Evolutionary conservation across 2,329 filamentous ascomycete species (phyloP).

Genomic region (Cladobotryum protrusum): DNA sequence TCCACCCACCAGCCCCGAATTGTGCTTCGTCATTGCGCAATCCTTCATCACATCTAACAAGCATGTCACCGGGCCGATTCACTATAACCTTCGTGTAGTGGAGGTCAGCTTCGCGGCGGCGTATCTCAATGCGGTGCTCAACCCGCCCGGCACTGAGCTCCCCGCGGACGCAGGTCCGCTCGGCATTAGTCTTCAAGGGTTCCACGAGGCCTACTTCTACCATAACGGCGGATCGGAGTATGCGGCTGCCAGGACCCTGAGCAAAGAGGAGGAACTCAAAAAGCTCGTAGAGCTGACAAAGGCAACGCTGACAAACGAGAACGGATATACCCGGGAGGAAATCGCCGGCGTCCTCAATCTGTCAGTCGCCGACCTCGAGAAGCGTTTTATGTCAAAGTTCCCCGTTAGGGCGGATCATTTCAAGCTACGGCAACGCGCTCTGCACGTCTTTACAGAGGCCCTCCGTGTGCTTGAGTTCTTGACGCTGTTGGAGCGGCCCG

Average conservation of each 20-base stretch:
- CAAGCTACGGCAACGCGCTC: slow-evolving; percentile 77
- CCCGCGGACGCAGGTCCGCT: slow-evolving; percentile 76
- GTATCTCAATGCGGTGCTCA: slow-evolving; percentile 54
- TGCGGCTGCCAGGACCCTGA: slow-evolving; percentile 35
- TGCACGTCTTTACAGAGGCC: slow-evolving; percentile 89
- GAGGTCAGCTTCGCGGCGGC: slow-evolving; percentile 86
- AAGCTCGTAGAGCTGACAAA: slow-evolving; percentile 65
- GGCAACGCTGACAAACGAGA: slow-evolving; percentile 65
- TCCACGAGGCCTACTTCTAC: slow-evolving; percentile 77
- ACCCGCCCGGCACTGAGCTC: slow-evolving; percentile 53
- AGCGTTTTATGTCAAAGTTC: slow-evolving; percentile 78
- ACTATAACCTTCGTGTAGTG: slow-evolving; percentile 95
- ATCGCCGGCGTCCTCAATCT: slow-evolving; percentile 67
- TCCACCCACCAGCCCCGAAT: slow-evolving; percentile 71
- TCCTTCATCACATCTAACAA: slow-evolving; percentile 94
- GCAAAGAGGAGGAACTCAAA: slow-evolving; percentile 61
- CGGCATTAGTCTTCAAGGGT: slow-evolving; percentile 74
- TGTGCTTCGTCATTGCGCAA: slow-evolving; percentile 90
- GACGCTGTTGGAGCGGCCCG: slow-evolving; percentile 58
- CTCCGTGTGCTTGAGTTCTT: slow-evolving; percentile 80
- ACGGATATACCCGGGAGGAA: slow-evolving; percentile 85
- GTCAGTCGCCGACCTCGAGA: slow-evolving; percentile 63
- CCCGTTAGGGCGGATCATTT: slow-evolving; percentile 83
- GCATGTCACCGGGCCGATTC: slow-evolving; percentile 83
- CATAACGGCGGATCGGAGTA: slow-evolving; percentile 32